A percentile compares a stretch with the other conserved stretches of the same genome.
phyloP scores from a whole-genome alignment of 345 rosid species.

The Corchorus olitorius region DNA sequence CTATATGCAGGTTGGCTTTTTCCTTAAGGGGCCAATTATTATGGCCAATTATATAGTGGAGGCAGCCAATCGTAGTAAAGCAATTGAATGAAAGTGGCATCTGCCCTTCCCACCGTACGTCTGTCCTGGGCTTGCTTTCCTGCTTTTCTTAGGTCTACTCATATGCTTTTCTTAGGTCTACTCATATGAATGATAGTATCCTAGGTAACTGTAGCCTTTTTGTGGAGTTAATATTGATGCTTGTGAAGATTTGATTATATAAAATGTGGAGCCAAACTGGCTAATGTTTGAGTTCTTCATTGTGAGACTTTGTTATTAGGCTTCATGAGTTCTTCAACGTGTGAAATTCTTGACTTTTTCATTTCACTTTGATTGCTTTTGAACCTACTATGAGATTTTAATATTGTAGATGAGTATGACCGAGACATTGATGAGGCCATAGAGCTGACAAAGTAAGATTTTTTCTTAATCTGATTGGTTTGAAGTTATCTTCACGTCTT shows the following conservation, averaged over 20 bases:
- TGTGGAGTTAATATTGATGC: not conserved
- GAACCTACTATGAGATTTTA: conserved; percentile 19
- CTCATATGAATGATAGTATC: no score
- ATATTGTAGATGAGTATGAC: conserved; percentile 71
- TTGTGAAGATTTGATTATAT: not conserved
- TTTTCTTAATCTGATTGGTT: conserved; percentile 15
- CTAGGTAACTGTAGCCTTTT: not conserved
- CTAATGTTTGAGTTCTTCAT: not conserved
- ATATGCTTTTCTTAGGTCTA: no score
- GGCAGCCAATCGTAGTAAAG: no score
- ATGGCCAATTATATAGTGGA: no score
- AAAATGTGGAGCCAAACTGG: not conserved
- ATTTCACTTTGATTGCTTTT: not conserved
- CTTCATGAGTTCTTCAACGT: not conserved
- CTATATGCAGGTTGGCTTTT: no score
- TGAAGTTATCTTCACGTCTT: conserved; percentile 1
- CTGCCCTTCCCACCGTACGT: no score
- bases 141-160: no score
- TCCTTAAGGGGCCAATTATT: no score
- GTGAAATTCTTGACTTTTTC: not conserved
- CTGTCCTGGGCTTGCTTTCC: no score
- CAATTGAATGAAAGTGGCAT: no score
- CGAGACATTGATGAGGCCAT: conserved; percentile 73
- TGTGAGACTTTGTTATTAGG: not conserved
- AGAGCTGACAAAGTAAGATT: conserved; percentile 57